Percentiles rank a stretch among this genome's conserved stretches.
Conservation (phyloP, 805 yeast species). For the Metschnikowia dekortorum region DNA sequence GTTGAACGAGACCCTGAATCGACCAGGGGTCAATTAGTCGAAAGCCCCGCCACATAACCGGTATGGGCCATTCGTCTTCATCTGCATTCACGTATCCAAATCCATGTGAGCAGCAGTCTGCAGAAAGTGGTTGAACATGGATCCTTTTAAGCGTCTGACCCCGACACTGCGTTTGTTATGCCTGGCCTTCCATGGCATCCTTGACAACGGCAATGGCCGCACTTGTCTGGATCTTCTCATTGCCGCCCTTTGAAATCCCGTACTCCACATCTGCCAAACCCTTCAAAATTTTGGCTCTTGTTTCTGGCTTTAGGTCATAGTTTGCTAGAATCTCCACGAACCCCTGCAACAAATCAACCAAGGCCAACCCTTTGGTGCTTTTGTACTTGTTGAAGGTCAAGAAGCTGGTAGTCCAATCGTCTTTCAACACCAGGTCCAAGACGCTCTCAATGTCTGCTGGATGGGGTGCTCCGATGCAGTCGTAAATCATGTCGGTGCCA, state of each 20-base stretch:
- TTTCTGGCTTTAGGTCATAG: slow-evolving; percentile 59
- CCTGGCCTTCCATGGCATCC: slow-evolving; percentile 47
- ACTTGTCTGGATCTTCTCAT: slow-evolving; percentile 82
- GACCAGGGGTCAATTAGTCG: too few species aligned
- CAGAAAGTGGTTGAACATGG: background rate
- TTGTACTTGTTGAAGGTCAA: slow-evolving; percentile 64
- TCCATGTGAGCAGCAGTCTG: too few species aligned
- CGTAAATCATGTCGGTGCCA: slow-evolving; percentile 74
- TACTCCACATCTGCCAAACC: slow-evolving; percentile 87
- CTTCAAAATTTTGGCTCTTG: slow-evolving; percentile 60
- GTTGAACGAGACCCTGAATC: too few species aligned
- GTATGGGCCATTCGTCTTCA: too few species aligned
- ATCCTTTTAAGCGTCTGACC: background rate
- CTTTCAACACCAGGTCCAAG: slow-evolving; percentile 71
- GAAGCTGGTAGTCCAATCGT: slow-evolving; percentile 81
- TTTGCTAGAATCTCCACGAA: slow-evolving; percentile 64
- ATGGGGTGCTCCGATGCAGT: slow-evolving; percentile 93
- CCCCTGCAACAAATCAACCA: slow-evolving; percentile 78
- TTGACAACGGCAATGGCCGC: slow-evolving; percentile 88
- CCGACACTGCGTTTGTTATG: slow-evolving; percentile 1
- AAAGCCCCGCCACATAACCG: too few species aligned
- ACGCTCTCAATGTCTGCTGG: slow-evolving; percentile 78
- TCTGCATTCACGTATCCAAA: too few species aligned
- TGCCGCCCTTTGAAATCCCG: slow-evolving; percentile 88
- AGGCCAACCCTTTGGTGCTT: slow-evolving; percentile 75